Conservation (phyloP, 139 green algal genomes). For the Chlorella sp. region DNA sequence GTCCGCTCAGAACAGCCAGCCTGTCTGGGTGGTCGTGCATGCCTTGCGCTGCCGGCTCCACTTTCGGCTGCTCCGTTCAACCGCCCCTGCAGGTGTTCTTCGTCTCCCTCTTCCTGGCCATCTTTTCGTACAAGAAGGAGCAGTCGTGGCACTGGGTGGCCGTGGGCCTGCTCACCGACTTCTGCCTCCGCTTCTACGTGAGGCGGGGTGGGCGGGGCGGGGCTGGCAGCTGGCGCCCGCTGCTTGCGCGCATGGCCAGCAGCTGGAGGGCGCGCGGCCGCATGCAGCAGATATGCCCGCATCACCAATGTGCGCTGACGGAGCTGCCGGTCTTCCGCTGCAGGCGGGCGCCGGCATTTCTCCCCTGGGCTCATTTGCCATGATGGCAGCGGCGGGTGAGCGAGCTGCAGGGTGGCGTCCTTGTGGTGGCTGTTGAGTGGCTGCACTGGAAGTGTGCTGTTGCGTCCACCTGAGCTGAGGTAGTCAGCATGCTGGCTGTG, state of each 20-base stretch:
- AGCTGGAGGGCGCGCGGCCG: neutral
- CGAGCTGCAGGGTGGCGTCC: no score
- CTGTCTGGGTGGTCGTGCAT: no score
- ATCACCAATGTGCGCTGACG: neutral
- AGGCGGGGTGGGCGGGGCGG: neutral
- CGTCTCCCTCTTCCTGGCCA: conserved; percentile 37
- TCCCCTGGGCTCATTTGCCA: conserved; percentile 45
- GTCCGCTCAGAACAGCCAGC: neutral
- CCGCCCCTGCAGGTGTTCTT: conserved; percentile 22
- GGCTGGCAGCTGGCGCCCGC: neutral
- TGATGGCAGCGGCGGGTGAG: neutral
- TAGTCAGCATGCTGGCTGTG: no score
- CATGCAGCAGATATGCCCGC: neutral
- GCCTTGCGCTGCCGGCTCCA: no score
- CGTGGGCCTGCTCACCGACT: conserved; percentile 44
- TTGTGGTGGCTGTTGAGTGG: no score
- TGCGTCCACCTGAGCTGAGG: no score
- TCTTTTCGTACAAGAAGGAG: conserved; percentile 39
- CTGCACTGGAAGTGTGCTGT: no score
- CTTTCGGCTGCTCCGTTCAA: no score
- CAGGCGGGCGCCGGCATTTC: conserved; percentile 40
- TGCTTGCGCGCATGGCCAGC: no score
- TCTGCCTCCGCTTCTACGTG: conserved; percentile 43
- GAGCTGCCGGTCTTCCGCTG: neutral
- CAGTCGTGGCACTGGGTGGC: conserved; percentile 31